phyloP scores from a whole-genome alignment of 805 yeast genomes.

The Candida vartiovaarae region DNA sequence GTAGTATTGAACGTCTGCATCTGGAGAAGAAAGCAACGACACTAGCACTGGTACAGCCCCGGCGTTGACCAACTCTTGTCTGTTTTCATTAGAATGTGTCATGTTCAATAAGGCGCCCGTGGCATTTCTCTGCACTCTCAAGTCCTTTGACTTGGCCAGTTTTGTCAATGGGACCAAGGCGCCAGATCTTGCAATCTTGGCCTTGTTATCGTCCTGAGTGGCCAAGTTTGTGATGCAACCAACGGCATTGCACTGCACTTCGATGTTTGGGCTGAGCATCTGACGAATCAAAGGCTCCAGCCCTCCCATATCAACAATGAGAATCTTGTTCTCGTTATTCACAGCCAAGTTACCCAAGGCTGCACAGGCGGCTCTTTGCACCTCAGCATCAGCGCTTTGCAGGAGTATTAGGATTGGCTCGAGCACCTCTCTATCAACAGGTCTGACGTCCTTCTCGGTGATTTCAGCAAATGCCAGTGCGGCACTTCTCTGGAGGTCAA shows the following conservation, averaged over 20 bases:
- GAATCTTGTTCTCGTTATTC: constrained; percentile 85
- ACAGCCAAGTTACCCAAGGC: constrained; percentile 98
- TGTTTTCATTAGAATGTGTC: constrained; percentile 96
- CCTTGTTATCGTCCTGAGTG: constrained; percentile 94
- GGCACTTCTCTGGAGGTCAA: constrained; percentile 93
- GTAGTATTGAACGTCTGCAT: constrained; percentile 96
- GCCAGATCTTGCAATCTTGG: constrained; percentile 93
- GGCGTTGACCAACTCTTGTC: constrained; percentile 94
- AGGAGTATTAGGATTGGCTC: constrained; percentile 88
- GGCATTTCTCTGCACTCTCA: constrained; percentile 96
- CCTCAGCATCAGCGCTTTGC: constrained; percentile 86
- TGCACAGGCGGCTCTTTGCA: constrained; percentile 97
- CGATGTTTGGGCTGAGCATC: constrained; percentile 95
- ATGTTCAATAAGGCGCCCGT: constrained; percentile 96
- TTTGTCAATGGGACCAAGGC: constrained; percentile 92
- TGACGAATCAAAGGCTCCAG: constrained; percentile 93
- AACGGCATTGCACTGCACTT: constrained; percentile 98
- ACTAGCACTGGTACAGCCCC: constrained; percentile 98
- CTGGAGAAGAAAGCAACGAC: constrained; percentile 73
- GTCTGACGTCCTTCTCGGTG: constrained; percentile 90
- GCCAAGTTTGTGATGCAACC: constrained; percentile 98
- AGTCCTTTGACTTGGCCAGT: constrained; percentile 88
- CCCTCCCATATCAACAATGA: constrained; percentile 98
- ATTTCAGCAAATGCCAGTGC: constrained; percentile 98
- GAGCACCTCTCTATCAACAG: constrained; percentile 83